Evolutionary conservation across 495 filamentous ascomycete genomes (phyloP), one percentile per base, ranked within the genome.

Genomic region (Penicillium pulvis): DNA sequence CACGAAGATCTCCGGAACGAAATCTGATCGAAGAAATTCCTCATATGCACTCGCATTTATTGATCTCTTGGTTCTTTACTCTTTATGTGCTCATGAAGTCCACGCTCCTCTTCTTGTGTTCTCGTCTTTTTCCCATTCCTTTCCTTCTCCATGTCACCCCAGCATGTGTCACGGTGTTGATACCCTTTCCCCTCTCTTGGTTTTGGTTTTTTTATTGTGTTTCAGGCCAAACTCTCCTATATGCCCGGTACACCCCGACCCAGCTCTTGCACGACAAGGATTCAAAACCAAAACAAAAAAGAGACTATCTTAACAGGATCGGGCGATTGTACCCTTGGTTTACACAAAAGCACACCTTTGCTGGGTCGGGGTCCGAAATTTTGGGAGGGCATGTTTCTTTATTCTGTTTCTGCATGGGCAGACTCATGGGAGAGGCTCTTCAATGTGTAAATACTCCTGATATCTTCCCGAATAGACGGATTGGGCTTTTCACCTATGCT

Each of bases 101-200:
- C 69, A 67, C 65, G 63, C 67, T 63, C 62, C 61, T 51, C 62
- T 64, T 53, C 61, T 65, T 67, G 54, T 71, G 55, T 62, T 56
- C 56, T 39, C 56, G 35, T 26, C 19, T 55, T 60, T 52, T 35
- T 54, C 47, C 47, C 28, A 35, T 57, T 41, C 46, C 41, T 35
- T 58, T 39, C 57, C 44, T 65, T 65, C 47, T 61, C 59, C 31
- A 58, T 61, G 44, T 69, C 61, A 51, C 58, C 57, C 48, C 58
- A 76, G 72, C 75, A 76, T 80, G 73, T 72, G 58, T 73, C 71
- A 73, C 71, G 74, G 75, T 80, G 73, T 79, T 78, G 77, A 79
- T 80, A 79, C 76, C 76, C 77, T 75, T 65, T 44, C 50, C 49
- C 50, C 55, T 62, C 52, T 55, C 61, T 62, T 59, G 35, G 35